These are phyloP conservation scores for Stropharia rugosoannulata DNA, from an alignment of 768 basidiomycete species.

Conservation along the genomic window DNA sequence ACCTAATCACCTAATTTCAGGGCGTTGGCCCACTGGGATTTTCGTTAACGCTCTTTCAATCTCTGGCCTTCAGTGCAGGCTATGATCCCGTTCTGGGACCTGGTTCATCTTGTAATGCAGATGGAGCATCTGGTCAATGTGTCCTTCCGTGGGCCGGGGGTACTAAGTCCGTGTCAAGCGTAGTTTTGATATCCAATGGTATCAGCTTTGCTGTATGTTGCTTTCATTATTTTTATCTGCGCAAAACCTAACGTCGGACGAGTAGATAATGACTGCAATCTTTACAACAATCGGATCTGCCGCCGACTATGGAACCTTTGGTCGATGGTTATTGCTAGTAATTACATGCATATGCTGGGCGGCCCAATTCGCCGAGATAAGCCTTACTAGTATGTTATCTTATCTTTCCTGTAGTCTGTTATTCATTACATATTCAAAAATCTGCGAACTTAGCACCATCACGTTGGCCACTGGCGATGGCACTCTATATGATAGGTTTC, in stretches of 20 bases:
- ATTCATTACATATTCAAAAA: not conserved
- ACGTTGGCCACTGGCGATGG: constrained; percentile 78
- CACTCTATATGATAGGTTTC: constrained; percentile 75
- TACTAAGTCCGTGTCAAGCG: constrained; percentile 70
- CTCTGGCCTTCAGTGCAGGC: constrained; percentile 68
- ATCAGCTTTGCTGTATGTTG: constrained; percentile 65
- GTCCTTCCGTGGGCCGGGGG: constrained; percentile 77
- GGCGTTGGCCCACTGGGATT: constrained; percentile 70
- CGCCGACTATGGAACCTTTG: constrained; percentile 74
- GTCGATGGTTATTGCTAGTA: constrained; percentile 73
- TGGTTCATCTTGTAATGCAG: constrained; percentile 65
- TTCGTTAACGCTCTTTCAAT: constrained; percentile 75
- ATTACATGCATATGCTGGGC: constrained; percentile 79
- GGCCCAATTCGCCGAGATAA: constrained; percentile 76
- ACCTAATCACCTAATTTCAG: constrained; percentile 27
- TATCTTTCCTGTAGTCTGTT: not conserved
- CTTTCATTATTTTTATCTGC: not conserved
- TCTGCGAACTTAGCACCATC: constrained; percentile 44
- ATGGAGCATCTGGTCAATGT: constrained; percentile 64
- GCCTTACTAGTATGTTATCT: constrained; percentile 57
- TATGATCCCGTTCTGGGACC: constrained; percentile 70
- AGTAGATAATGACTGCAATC: constrained; percentile 71
- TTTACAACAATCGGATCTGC: constrained; percentile 80
- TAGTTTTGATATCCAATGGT: constrained; percentile 78
- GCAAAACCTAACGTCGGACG: not conserved